phyloP scores from a whole-genome alignment of 805 yeast genomes.

The Brettanomyces naardenensis region DNA sequence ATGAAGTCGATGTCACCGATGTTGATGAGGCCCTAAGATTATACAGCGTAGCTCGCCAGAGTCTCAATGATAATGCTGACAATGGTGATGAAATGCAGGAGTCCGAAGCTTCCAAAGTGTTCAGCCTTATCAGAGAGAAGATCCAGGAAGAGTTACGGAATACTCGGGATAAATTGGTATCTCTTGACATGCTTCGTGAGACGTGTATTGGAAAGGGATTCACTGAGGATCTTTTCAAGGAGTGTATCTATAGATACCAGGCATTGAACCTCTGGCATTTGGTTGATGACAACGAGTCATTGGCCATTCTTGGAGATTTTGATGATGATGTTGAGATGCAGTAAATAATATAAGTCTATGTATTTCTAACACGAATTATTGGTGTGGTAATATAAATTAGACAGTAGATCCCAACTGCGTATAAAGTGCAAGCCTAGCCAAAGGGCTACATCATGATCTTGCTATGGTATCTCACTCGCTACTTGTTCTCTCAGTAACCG shows the following conservation, averaged over 20 bases:
- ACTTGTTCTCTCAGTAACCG: too few species aligned
- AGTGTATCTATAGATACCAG: conserved; percentile 69
- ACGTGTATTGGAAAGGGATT: conserved; percentile 74
- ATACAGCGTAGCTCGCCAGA: conserved; percentile 77
- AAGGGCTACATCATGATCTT: too few species aligned
- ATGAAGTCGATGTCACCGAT: conserved; percentile 64
- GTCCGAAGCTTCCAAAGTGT: conserved; percentile 61
- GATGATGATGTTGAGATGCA: conserved; percentile 26
- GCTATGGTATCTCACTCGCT: too few species aligned
- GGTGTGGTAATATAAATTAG: too few species aligned
- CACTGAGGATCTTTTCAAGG: conserved; percentile 69
- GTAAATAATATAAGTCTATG: conserved; percentile 27
- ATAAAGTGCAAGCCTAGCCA: not conserved
- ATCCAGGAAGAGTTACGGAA: conserved; percentile 17
- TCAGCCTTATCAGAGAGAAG: conserved; percentile 53
- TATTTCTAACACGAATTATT: not conserved
- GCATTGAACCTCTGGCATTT: conserved; percentile 69
- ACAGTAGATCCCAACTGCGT: not conserved
- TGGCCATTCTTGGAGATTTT: conserved; percentile 32
- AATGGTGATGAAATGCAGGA: conserved; percentile 45
- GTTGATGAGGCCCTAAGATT: conserved; percentile 94
- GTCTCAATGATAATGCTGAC: conserved; percentile 52
- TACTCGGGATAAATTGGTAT: conserved; percentile 29
- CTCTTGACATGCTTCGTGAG: conserved; percentile 46
- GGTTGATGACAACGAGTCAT: conserved; percentile 58